Conservation (phyloP, 106 monocot species). For the Dioscorea dumetorum region DNA sequence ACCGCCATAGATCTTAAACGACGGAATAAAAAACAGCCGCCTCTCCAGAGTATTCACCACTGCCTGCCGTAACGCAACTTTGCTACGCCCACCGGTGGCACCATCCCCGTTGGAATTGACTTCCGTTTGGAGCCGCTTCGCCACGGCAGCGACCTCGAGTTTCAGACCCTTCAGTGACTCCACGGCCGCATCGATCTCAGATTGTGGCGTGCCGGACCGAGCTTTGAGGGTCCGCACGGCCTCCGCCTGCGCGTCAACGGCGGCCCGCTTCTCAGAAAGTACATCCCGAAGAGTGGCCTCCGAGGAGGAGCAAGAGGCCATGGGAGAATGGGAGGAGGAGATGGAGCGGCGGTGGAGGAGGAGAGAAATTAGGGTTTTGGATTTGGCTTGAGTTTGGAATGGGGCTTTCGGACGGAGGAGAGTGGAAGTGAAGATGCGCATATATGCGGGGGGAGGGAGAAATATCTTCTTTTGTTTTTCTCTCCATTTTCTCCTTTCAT, state of each 20-base stretch:
- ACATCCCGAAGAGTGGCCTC: conserved; percentile 44
- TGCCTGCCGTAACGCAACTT: conserved; percentile 53
- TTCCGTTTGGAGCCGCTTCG: conserved; percentile 50
- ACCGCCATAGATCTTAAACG: conserved; percentile 96
- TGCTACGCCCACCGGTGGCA: conserved; percentile 10
- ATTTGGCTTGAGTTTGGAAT: conserved; percentile 4
- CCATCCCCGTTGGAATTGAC: conserved; percentile 8
- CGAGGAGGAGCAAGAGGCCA: conserved; percentile 10
- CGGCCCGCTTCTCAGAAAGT: conserved; percentile 42
- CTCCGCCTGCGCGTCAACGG: conserved; percentile 53
- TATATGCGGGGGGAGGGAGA: background rate
- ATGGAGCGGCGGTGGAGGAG: conserved; percentile 1
- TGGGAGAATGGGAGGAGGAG: conserved; percentile 1
- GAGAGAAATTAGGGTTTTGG: conserved; percentile 13
- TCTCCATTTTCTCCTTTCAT: too few species aligned
- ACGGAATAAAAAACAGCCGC: conserved; percentile 80
- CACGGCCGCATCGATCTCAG: conserved; percentile 62
- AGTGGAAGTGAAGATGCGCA: background rate
- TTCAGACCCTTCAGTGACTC: conserved; percentile 60
- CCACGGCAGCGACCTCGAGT: conserved; percentile 39
- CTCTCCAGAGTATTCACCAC: conserved; percentile 82
- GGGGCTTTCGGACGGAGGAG: background rate
- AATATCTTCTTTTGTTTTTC: too few species aligned
- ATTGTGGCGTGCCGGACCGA: conserved; percentile 1
- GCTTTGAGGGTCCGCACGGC: conserved; percentile 54